Percentiles rank a stretch among this genome's conserved stretches.
These are phyloP conservation scores for Cladosporium sphaerospermum DNA, from an alignment of 2,329 filamentous ascomycete genomes.

Conservation along the genomic window DNA sequence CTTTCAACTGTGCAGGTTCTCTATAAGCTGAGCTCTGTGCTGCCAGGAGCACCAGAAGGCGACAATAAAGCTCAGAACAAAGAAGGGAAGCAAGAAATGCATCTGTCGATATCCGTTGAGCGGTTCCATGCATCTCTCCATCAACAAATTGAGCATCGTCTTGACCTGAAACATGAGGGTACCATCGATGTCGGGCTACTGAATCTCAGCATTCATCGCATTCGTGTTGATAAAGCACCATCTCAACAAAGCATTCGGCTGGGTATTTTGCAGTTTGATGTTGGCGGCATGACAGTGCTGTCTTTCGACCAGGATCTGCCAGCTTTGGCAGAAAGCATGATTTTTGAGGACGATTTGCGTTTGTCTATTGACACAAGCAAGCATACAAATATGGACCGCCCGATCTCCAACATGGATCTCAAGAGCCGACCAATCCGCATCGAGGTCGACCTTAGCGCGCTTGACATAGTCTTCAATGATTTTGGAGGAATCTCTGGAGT, in stretches of 20 bases:
- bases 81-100: background rate
- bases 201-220: background rate
- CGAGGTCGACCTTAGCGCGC: constrained; percentile 66
- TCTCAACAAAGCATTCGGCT: background rate
- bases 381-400: constrained; percentile 16
- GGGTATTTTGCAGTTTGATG: background rate
- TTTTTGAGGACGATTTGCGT: constrained; percentile 5
- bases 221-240: background rate
- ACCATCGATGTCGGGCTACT: background rate
- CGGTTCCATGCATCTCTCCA: background rate
- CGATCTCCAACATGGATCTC: constrained; percentile 48
- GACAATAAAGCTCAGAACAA: background rate
- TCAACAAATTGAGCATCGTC: background rate
- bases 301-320: constrained; percentile 17
- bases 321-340: constrained; percentile 3
- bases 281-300: constrained; percentile 23
- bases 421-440: constrained; percentile 72
- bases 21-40: constrained; percentile 9
- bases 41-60: background rate
- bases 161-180: background rate
- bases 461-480: constrained; percentile 62
- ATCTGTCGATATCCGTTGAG: background rate
- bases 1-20: constrained; percentile 17
- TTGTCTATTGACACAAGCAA: constrained; percentile 15
- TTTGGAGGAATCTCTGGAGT: constrained; percentile 91